These are phyloP conservation scores for Pulchroboletus neoregius DNA, from an alignment of 1,284 basidiomycete species.

Conservation along the genomic window DNA sequence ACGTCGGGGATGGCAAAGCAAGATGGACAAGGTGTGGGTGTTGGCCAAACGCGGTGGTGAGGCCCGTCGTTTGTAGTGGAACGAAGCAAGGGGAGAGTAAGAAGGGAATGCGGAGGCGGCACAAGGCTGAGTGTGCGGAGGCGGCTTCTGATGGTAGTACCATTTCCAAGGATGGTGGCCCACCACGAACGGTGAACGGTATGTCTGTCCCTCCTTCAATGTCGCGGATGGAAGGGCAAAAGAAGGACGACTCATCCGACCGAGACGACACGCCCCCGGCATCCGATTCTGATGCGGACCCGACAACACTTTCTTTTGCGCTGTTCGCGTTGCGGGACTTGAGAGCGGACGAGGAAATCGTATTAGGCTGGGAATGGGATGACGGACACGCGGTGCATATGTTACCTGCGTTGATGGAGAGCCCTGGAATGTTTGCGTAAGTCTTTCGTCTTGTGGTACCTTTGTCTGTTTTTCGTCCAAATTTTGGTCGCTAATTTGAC, in stretches of 20 bases:
- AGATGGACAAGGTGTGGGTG: constrained; percentile 84
- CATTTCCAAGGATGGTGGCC: not conserved
- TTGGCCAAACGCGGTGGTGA: constrained; percentile 83
- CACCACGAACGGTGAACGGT: constrained; percentile 11
- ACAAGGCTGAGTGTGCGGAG: constrained; percentile 20
- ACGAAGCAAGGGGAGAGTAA: constrained; percentile 17
- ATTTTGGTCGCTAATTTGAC: constrained; percentile 5
- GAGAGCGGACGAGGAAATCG: constrained; percentile 80
- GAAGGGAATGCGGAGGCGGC: constrained; percentile 17
- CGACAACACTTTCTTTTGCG: constrained; percentile 66
- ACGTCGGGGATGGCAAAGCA: constrained; percentile 38
- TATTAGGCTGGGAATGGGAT: constrained; percentile 96
- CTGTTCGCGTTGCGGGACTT: constrained; percentile 82
- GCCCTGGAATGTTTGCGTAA: constrained; percentile 53
- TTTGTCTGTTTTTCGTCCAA: not conserved
- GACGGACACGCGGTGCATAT: constrained; percentile 86
- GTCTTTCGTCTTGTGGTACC: constrained; percentile 23
- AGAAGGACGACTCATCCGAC: constrained; percentile 19
- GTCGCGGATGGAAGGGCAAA: constrained; percentile 13
- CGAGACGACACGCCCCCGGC: constrained; percentile 36
- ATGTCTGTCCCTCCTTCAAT: constrained; percentile 8
- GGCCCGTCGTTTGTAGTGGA: constrained; percentile 64
- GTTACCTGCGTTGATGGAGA: constrained; percentile 67
- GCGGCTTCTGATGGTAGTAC: constrained; percentile 4
- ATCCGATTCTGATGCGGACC: constrained; percentile 30